Base-by-base conservation (phyloP, 1,284 basidiomycete species). In the Ustilago bromivora region DNA sequence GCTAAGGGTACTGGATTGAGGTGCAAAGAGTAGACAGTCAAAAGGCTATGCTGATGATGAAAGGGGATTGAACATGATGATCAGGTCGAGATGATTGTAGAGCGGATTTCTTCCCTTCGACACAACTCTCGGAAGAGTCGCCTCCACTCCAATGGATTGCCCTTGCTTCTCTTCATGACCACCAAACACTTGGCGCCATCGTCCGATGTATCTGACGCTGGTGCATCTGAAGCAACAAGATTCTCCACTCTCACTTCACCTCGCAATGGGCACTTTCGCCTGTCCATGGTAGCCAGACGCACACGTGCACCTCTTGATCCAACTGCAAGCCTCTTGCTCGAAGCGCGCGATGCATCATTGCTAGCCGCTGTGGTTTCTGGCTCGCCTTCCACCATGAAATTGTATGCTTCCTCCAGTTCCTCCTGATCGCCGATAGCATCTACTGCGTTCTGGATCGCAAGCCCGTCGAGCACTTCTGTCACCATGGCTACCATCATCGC, bases 111-210 rank as follows among this genome's bases (percentile, higher is more conserved):
- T 5, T 65, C 40, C 12, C 68, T 58, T 11, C 65, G 57, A 59
- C 75, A 79, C n/a, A 83, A 35, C 66, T 76, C 73, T 38, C 83
- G 66, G 67, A 85, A 86, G 12, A 87, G 82, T 38, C 84, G 78
- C 49, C 86, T 73, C 87, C 87, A 87, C 66, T 87, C 86, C 46
- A 87, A 71, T 11, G 86, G 87, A 61, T 82, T 83, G 19, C 87
- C 87, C 73, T 85, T 85, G 56, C 82, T 81, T 61, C 82, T 81
- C 55, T 83, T 68, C 82, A 87, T 83, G 28, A 86, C 64, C 47
- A 86, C 81, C 49, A 84, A 64, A 38, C 76, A 80, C 43, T 77
- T 76, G 10, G 61, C 74, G 0, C 61, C 54, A 34, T 57, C 49
- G 1, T 62, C 60, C 31, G 59, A 32, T 36, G 59, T 43, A n/a